These are phyloP conservation scores for Fusarium xylarioides DNA, from an alignment of 2,329 filamentous ascomycete species.

Conservation along the genomic window DNA sequence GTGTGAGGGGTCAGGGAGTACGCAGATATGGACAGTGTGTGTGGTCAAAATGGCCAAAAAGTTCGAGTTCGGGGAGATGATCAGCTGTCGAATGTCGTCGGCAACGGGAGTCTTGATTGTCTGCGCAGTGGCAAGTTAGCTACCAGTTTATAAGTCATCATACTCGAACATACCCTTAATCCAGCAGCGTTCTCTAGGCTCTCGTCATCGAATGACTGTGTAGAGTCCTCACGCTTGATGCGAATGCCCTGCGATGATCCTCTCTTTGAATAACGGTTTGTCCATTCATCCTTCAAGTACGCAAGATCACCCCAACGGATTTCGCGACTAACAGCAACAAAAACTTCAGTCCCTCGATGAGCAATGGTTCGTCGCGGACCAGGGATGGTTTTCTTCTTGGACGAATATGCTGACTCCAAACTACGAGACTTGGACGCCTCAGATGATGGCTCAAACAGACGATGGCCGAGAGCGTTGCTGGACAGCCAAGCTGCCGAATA, in stretches of 20 bases:
- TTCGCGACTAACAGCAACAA: constrained; percentile 87
- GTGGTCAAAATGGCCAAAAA: constrained; percentile 87
- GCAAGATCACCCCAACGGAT: constrained; percentile 90
- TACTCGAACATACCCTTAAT: constrained; percentile 46
- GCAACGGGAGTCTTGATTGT: constrained; percentile 80
- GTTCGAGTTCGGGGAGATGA: constrained; percentile 82
- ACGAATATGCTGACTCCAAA: constrained; percentile 50
- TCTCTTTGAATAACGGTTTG: constrained; percentile 43
- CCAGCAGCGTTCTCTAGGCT: constrained; percentile 43
- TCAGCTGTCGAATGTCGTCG: constrained; percentile 83
- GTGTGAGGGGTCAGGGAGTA: constrained; percentile 83
- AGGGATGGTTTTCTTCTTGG: constrained; percentile 54
- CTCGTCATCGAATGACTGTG: constrained; percentile 48
- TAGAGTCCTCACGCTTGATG: constrained; percentile 60
- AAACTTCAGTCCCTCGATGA: constrained; percentile 84
- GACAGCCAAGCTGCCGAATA: constrained; percentile 91
- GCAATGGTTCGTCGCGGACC: constrained; percentile 76
- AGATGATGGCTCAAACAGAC: constrained; percentile 71
- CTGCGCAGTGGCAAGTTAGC: constrained; percentile 52
- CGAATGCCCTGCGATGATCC: constrained; percentile 47
- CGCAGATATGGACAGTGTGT: constrained; percentile 86
- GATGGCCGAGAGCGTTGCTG: constrained; percentile 77
- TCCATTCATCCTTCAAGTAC: constrained; percentile 73
- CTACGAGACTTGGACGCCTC: constrained; percentile 52
- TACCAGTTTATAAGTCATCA: not conserved